Percentiles rank a stretch among this genome's conserved stretches.
Evolutionary conservation across 1,284 basidiomycete genomes (phyloP).

Genomic region (Somion occarium): DNA sequence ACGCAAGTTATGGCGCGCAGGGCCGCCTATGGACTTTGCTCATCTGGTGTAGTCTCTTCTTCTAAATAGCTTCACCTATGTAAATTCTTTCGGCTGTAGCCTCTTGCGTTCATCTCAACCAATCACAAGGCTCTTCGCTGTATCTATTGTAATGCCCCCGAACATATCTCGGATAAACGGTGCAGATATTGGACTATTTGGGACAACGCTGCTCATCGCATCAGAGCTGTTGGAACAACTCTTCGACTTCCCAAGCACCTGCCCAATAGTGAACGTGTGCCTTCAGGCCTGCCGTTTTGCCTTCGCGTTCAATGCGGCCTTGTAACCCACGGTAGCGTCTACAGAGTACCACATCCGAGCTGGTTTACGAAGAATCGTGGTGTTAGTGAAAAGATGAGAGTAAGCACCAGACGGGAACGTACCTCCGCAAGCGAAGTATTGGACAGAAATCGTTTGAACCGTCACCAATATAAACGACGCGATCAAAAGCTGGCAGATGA

Average conservation of each 20-base stretch:
- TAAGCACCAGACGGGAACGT: constrained; percentile 18
- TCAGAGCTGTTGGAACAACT: constrained; percentile 45
- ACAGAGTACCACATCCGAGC: constrained; percentile 76
- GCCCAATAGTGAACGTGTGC: constrained; percentile 81
- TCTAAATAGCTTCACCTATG: not conserved
- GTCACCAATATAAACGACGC: constrained; percentile 90
- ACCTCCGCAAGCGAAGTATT: constrained; percentile 75
- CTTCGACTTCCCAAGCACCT: constrained; percentile 93
- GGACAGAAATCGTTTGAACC: constrained; percentile 97
- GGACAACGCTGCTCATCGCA: not conserved
- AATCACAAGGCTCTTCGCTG: constrained; percentile 1
- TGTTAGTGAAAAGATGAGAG: not conserved
- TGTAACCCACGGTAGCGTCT: constrained; percentile 75
- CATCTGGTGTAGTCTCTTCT: constrained; percentile 5
- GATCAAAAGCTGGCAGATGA: constrained; percentile 71
- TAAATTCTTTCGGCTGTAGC: not conserved
- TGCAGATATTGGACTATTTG: not conserved
- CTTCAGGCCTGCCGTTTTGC: constrained; percentile 56
- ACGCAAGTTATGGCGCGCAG: constrained; percentile 8
- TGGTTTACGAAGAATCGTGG: constrained; percentile 23
- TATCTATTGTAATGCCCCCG: constrained; percentile 5
- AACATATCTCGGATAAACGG: not conserved
- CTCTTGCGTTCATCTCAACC: not conserved
- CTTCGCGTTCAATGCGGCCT: constrained; percentile 69
- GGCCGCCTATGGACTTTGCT: constrained; percentile 10